These are phyloP conservation scores for Erysimum cheiranthoides DNA, from an alignment of 345 rosid genomes.

Conservation along the genomic window DNA sequence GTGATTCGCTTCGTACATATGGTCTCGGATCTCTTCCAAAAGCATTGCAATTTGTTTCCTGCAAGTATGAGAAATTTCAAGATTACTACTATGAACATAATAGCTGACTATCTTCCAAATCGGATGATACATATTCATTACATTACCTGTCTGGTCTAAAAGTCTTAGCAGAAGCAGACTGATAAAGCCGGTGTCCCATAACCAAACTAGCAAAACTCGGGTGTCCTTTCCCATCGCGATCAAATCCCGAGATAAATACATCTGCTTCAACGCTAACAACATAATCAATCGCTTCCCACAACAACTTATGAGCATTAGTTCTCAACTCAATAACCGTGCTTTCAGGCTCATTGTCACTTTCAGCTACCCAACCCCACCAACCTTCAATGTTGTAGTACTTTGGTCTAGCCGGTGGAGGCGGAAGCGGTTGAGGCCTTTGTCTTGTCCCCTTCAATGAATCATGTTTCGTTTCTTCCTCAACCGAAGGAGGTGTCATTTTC, in stretches of 20 bases:
- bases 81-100: not conserved
- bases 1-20: constrained; percentile 78
- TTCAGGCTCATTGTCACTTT: constrained; percentile 98
- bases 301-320: constrained; percentile 91
- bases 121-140: constrained; percentile 15
- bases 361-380: constrained; percentile 99
- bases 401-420: constrained; percentile 92
- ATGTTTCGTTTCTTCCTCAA: constrained; percentile 60
- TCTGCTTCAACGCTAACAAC: constrained; percentile 87
- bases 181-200: constrained; percentile 95
- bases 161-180: constrained; percentile 79
- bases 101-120: not conserved
- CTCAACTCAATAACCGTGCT: constrained; percentile 94
- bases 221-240: constrained; percentile 93
- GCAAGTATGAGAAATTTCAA: not conserved
- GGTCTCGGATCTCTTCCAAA: constrained; percentile 66
- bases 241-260: constrained; percentile 87
- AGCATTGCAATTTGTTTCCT: constrained; percentile 75
- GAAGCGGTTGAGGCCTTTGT: constrained; percentile 95
- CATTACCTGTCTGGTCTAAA: constrained; percentile 88
- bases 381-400: constrained; percentile 94
- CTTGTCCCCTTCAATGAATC: constrained; percentile 68
- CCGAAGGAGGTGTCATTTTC: constrained; percentile 55
- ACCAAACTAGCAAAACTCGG: constrained; percentile 93
- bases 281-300: constrained; percentile 98